Evolutionary conservation across 768 basidiomycete species (phyloP).

Genomic region (Tylopilus cervinicoccineus): DNA sequence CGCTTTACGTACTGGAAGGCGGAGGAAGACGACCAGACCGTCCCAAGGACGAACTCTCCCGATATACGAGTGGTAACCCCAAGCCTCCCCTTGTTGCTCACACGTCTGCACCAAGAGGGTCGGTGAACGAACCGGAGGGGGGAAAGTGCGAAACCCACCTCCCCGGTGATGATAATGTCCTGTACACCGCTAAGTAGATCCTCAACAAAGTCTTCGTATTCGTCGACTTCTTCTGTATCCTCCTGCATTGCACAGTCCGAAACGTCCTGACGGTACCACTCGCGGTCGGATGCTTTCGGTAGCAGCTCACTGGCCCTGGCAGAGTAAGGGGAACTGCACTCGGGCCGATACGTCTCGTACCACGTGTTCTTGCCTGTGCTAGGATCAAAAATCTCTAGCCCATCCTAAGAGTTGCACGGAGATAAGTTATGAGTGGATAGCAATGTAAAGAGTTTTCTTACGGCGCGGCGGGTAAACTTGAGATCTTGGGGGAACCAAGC

Average conservation of each 20-base stretch:
- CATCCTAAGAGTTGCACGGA: slow-evolving; percentile 31
- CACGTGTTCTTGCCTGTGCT: slow-evolving; percentile 35
- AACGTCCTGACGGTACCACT: slow-evolving; percentile 24
- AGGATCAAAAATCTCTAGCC: slow-evolving; percentile 40
- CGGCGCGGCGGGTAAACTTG: slow-evolving; percentile 31
- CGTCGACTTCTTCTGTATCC: slow-evolving; percentile 31
- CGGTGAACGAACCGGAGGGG: neutral
- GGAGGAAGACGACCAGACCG: slow-evolving; percentile 44
- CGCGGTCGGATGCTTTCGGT: slow-evolving; percentile 9
- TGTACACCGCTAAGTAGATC: slow-evolving; percentile 39
- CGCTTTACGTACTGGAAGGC: slow-evolving; percentile 40
- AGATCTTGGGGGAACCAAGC: slow-evolving; percentile 44
- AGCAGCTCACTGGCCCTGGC: slow-evolving; percentile 31
- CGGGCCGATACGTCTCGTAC: slow-evolving; percentile 45
- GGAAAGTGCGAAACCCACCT: slow-evolving; percentile 31
- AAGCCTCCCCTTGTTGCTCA: slow-evolving; percentile 42
- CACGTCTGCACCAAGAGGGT: slow-evolving; percentile 33
- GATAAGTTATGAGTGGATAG: slow-evolving; percentile 8
- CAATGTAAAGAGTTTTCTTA: slow-evolving; percentile 19
- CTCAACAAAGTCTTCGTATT: slow-evolving; percentile 37
- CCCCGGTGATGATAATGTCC: slow-evolving; percentile 51
- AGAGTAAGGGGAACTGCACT: slow-evolving; percentile 35
- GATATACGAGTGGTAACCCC: slow-evolving; percentile 44
- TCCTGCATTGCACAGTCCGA: slow-evolving; percentile 14
- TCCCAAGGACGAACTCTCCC: slow-evolving; percentile 53